A percentile compares a stretch with the other conserved stretches of the same genome.
Conservation (phyloP, 2,329 filamentous ascomycete genomes). For the Monilinia laxa region DNA sequence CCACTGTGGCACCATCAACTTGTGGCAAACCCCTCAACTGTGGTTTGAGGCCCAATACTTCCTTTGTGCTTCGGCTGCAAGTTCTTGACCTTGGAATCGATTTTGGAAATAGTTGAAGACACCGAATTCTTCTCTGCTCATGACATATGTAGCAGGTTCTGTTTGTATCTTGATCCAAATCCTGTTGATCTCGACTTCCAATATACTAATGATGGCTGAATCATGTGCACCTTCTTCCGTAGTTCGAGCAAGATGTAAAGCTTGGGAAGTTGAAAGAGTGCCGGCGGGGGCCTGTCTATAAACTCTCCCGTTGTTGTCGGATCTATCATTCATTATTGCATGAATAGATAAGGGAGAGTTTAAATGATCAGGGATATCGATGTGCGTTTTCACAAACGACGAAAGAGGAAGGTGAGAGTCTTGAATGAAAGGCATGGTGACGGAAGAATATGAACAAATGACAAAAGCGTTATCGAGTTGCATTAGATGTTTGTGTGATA, state of each 20-base stretch:
- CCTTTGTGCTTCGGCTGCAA: slow-evolving; percentile 50
- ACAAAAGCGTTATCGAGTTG: slow-evolving; percentile 7
- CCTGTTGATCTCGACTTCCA: slow-evolving; percentile 61
- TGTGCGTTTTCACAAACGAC: slow-evolving; percentile 22
- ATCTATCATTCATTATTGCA: slow-evolving; percentile 29
- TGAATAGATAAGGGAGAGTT: slow-evolving; percentile 26
- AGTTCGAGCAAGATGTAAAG: slow-evolving; percentile 74
- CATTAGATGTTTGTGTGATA: slow-evolving; percentile 13
- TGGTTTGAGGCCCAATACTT: slow-evolving; percentile 53
- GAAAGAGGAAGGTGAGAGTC: slow-evolving; percentile 33
- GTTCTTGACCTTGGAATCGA: slow-evolving; percentile 56
- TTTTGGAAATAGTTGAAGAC: slow-evolving; percentile 83
- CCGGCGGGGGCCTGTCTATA: slow-evolving; percentile 24
- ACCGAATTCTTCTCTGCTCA: slow-evolving; percentile 75
- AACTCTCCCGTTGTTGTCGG: slow-evolving; percentile 26
- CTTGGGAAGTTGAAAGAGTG: slow-evolving; percentile 54
- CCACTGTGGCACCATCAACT: slow-evolving; percentile 7
- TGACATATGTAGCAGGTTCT: slow-evolving; percentile 67
- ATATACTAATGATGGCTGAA: slow-evolving; percentile 59
- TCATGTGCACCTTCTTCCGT: slow-evolving; percentile 65
- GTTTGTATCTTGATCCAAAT: slow-evolving; percentile 68
- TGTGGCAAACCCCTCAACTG: slow-evolving; percentile 11
- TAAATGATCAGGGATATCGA: slow-evolving; percentile 16
- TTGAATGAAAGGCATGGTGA: slow-evolving; percentile 30
- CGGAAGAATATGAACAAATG: slow-evolving; percentile 3